phyloP scores from a whole-genome alignment of 2,329 filamentous ascomycete species.

The Talaromyces atroroseus region DNA sequence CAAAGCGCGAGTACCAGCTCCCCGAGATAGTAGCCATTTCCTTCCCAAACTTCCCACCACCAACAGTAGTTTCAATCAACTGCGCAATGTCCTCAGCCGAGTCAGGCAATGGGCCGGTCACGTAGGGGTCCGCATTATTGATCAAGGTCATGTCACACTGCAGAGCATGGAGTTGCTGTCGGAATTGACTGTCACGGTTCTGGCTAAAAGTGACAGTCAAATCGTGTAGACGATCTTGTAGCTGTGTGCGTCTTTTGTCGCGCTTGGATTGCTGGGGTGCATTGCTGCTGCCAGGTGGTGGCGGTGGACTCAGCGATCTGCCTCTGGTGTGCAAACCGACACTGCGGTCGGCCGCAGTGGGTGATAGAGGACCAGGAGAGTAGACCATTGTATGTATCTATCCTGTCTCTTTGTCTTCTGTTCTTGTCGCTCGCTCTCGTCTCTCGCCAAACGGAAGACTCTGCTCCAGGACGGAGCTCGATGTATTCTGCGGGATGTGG shows the following conservation, averaged over 20 bases:
- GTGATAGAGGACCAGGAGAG: slow-evolving; percentile 34
- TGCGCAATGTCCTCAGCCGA: slow-evolving; percentile 61
- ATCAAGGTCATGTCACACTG: slow-evolving; percentile 86
- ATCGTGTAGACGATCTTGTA: slow-evolving; percentile 70
- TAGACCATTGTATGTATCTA: slow-evolving; percentile 30
- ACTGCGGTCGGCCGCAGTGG: slow-evolving; percentile 17
- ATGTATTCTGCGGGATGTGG: not conserved
- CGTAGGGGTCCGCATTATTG: slow-evolving; percentile 77
- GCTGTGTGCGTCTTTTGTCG: slow-evolving; percentile 79
- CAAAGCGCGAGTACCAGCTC: slow-evolving; percentile 77
- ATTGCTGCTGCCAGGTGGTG: slow-evolving; percentile 15
- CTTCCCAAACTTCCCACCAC: slow-evolving; percentile 60
- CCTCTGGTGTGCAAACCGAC: slow-evolving; percentile 21
- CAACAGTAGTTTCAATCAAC: slow-evolving; percentile 53
- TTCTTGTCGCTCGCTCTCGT: not conserved
- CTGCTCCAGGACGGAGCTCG: not conserved
- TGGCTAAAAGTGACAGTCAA: slow-evolving; percentile 73
- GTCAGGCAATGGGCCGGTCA: slow-evolving; percentile 62
- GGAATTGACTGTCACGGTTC: slow-evolving; percentile 77
- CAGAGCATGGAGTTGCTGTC: slow-evolving; percentile 84
- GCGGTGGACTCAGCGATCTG: slow-evolving; percentile 29
- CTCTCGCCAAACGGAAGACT: not conserved
- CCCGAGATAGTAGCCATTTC: slow-evolving; percentile 64
- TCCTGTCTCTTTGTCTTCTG: not conserved
- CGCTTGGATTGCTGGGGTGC: slow-evolving; percentile 63